phyloP scores from a whole-genome alignment of 495 filamentous ascomycete genomes.

The Podospora pseudopauciseta region DNA sequence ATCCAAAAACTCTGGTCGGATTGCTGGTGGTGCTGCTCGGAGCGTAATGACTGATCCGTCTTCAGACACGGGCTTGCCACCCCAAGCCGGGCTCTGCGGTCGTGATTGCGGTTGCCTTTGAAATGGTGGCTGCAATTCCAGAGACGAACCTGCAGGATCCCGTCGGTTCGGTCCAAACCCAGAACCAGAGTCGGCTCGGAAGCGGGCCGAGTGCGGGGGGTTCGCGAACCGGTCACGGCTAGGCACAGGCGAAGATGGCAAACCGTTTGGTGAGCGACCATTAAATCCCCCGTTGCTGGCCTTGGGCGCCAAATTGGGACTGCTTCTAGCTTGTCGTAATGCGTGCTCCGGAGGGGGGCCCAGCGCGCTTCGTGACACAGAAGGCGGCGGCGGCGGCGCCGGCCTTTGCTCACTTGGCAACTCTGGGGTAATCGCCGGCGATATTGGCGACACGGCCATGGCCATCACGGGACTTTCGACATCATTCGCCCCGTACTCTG shows the following conservation, averaged over 20 bases:
- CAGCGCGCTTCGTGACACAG: slow-evolving; percentile 13
- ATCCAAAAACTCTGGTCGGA: not conserved
- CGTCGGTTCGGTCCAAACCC: slow-evolving; percentile 16
- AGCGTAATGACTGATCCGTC: slow-evolving; percentile 16
- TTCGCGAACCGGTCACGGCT: slow-evolving; percentile 9
- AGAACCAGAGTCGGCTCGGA: not conserved
- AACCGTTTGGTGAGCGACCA: slow-evolving; percentile 19
- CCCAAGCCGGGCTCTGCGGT: not conserved
- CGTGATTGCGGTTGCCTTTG: not conserved
- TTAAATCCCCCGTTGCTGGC: slow-evolving; percentile 12
- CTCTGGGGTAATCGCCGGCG: slow-evolving; percentile 33
- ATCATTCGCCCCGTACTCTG: slow-evolving; percentile 27
- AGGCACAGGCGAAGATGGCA: slow-evolving; percentile 22
- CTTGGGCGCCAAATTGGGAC: slow-evolving; percentile 13
- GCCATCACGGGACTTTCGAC: slow-evolving; percentile 19
- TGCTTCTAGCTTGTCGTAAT: slow-evolving; percentile 19
- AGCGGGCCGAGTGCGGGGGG: not conserved
- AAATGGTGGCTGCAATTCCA: slow-evolving; percentile 6
- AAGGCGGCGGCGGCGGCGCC: not conserved
- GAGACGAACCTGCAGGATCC: slow-evolving; percentile 9
- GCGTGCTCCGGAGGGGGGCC: slow-evolving; percentile 10
- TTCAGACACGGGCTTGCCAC: slow-evolving; percentile 18
- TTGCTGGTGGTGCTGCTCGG: not conserved
- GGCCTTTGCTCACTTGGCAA: slow-evolving; percentile 14
- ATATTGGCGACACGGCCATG: slow-evolving; percentile 26